A percentile compares a stretch with the other conserved stretches of the same genome.
These are phyloP conservation scores for Peniophora sp. DNA, from an alignment of 1,284 basidiomycete genomes.

Conservation along the genomic window DNA sequence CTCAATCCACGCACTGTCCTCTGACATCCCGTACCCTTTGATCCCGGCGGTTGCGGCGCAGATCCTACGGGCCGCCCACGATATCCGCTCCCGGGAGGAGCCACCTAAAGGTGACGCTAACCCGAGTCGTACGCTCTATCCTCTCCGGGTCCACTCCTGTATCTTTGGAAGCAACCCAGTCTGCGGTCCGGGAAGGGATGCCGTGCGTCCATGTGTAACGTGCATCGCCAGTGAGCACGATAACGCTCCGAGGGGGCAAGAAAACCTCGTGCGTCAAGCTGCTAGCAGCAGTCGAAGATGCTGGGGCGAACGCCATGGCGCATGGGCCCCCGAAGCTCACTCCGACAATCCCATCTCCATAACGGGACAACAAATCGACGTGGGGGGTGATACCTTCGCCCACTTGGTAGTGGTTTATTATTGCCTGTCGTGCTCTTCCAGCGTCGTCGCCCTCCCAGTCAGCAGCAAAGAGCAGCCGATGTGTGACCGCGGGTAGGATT, in stretches of 20 bases:
- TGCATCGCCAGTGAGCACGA: constrained; percentile 69
- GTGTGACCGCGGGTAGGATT: constrained; percentile 36
- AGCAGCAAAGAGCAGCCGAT: constrained; percentile 46
- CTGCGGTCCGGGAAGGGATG: constrained; percentile 46
- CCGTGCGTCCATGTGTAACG: constrained; percentile 64
- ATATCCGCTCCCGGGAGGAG: constrained; percentile 69
- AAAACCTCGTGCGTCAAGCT: background rate
- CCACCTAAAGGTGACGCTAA: constrained; percentile 79
- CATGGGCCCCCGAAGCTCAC: constrained; percentile 68
- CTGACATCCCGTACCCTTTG: background rate
- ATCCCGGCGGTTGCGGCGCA: background rate
- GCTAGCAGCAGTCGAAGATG: constrained; percentile 4
- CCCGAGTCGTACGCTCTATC: constrained; percentile 45
- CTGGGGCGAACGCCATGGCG: constrained; percentile 57
- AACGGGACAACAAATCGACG: constrained; percentile 68
- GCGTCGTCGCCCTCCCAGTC: constrained; percentile 21
- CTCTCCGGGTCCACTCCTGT: constrained; percentile 21
- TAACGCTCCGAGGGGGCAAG: constrained; percentile 56
- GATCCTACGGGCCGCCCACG: constrained; percentile 36
- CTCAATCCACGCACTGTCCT: background rate
- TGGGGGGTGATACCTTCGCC: constrained; percentile 78
- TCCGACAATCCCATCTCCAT: constrained; percentile 75
- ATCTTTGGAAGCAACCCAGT: constrained; percentile 17
- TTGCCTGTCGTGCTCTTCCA: constrained; percentile 59
- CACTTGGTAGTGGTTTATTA: constrained; percentile 71